These are phyloP conservation scores for Yamagishiella unicocca DNA, from an alignment of 139 green algal species.

Conservation along the genomic window DNA sequence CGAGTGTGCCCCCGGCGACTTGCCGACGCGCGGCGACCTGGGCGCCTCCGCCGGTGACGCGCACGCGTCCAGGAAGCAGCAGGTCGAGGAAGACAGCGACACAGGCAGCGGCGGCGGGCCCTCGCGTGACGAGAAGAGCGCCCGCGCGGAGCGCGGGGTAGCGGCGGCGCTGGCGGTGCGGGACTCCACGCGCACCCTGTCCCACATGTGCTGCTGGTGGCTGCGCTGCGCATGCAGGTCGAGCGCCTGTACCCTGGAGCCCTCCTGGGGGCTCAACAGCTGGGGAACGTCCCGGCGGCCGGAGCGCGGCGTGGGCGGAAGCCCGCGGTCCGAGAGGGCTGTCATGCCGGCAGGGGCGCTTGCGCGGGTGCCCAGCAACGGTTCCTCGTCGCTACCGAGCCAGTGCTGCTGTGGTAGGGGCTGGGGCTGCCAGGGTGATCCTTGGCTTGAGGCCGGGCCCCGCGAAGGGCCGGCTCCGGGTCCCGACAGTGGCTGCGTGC, in stretches of 20 bases:
- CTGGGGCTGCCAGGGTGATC: too few relatives aligned
- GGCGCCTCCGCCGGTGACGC: background rate
- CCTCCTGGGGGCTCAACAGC: background rate
- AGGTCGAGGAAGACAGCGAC: background rate
- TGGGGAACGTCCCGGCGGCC: background rate
- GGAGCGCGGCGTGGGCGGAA: background rate
- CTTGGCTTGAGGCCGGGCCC: too few relatives aligned
- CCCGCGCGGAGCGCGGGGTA: slow-evolving; percentile 35
- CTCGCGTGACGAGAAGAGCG: background rate
- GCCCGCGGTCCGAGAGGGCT: background rate
- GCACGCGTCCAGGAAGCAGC: background rate
- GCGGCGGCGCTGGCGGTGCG: slow-evolving; percentile 9
- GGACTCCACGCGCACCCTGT: slow-evolving; percentile 15
- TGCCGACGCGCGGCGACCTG: background rate
- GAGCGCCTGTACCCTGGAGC: background rate
- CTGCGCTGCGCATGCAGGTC: background rate
- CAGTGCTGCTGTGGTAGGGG: background rate
- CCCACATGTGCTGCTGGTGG: slow-evolving; percentile 16
- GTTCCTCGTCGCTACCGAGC: background rate
- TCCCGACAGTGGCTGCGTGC: background rate
- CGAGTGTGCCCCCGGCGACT: background rate
- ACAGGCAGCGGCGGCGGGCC: background rate
- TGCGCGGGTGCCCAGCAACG: background rate
- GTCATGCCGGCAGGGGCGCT: background rate
- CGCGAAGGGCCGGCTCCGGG: too few relatives aligned